Evolutionary conservation across 2,329 filamentous ascomycete species (phyloP).

Genomic region (Nakataea oryzae): DNA sequence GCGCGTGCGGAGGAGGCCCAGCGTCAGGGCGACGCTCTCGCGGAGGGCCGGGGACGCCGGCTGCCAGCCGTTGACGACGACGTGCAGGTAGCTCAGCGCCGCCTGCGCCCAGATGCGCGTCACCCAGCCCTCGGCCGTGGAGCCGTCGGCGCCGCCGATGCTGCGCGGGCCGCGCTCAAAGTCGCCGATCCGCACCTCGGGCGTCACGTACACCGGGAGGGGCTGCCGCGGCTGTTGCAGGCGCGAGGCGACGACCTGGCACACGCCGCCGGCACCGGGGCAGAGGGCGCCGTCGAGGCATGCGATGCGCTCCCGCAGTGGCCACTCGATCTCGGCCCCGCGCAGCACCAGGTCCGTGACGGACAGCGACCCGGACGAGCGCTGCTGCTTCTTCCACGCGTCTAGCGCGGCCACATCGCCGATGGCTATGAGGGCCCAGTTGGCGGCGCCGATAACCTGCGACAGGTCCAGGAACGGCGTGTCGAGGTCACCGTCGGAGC

Average conservation of each 20-base stretch:
- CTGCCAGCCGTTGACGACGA: conserved; percentile 41
- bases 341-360: conserved; percentile 33
- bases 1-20: conserved; percentile 8
- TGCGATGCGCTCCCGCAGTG: conserved; percentile 21
- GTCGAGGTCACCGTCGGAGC: background rate
- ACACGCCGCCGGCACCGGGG: background rate
- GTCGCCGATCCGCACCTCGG: background rate
- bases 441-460: conserved; percentile 43
- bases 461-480: conserved; percentile 25
- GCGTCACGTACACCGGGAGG: background rate
- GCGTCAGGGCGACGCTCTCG: conserved; percentile 9
- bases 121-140: conserved; percentile 3
- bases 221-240: background rate
- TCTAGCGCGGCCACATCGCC: conserved; percentile 42
- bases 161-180: background rate
- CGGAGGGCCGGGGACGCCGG: conserved; percentile 16
- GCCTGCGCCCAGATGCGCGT: conserved; percentile 37
- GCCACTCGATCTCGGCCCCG: conserved; percentile 27
- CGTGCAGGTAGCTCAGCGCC: conserved; percentile 33
- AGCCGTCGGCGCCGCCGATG: background rate
- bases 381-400: conserved; percentile 40
- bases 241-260: background rate
- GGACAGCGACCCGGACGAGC: conserved; percentile 30
- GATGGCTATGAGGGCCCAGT: conserved; percentile 45
- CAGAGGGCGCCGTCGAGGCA: conserved; percentile 12